These are phyloP conservation scores for Populus ilicifolia DNA, from an alignment of 345 rosid species.

Conservation along the genomic window DNA sequence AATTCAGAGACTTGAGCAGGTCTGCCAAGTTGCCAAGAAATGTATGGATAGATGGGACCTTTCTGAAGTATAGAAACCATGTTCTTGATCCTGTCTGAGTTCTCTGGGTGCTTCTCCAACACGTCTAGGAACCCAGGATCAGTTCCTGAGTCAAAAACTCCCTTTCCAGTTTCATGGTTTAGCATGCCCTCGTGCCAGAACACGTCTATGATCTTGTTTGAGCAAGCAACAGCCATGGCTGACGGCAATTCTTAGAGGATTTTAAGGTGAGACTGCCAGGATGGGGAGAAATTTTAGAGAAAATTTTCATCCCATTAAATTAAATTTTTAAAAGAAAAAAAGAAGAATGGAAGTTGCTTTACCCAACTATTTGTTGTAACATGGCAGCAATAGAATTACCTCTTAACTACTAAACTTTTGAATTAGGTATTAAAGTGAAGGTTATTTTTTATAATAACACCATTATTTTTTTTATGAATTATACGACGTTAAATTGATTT, in stretches of 20 bases:
- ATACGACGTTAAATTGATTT: no score
- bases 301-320: no score
- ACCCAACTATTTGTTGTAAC: no score
- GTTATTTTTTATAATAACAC: no score
- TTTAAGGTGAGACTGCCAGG: background rate
- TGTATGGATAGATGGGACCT: slow-evolving; percentile 68
- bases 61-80: slow-evolving; percentile 75
- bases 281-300: background rate
- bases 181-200: slow-evolving; percentile 96
- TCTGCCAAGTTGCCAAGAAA: slow-evolving; percentile 63
- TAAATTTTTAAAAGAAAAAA: no score
- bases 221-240: slow-evolving; percentile 5
- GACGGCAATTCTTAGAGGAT: background rate
- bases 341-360: no score
- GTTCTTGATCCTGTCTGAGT: slow-evolving; percentile 69
- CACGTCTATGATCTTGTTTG: slow-evolving; percentile 37
- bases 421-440: no score
- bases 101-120: slow-evolving; percentile 79
- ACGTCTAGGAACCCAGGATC: slow-evolving; percentile 75
- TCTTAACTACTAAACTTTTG: no score
- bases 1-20: slow-evolving; percentile 53
- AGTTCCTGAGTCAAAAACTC: slow-evolving; percentile 64
- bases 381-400: no score
- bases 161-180: slow-evolving; percentile 52
- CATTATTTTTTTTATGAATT: no score